phyloP scores from a whole-genome alignment of 2,329 filamentous ascomycete genomes.

The Penicillium sp. region DNA sequence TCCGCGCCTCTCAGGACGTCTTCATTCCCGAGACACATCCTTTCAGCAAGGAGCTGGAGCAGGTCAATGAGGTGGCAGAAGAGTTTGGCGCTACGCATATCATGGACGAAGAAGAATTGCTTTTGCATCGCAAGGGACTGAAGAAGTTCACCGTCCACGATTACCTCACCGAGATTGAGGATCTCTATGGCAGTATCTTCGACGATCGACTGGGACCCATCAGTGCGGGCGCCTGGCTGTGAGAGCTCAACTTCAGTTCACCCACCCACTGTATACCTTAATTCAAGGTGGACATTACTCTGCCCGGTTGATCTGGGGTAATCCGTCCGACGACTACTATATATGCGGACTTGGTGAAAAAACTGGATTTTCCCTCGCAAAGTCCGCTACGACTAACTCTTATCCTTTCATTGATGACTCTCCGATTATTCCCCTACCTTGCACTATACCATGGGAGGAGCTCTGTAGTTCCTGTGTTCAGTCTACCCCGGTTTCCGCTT shows the following conservation, averaged over 20 bases:
- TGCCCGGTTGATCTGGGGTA: conserved; percentile 24
- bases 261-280: background rate
- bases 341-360: conserved; percentile 17
- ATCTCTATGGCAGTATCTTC: conserved; percentile 66
- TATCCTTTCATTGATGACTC: conserved; percentile 31
- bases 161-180: conserved; percentile 79
- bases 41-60: conserved; percentile 85
- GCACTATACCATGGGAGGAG: conserved; percentile 29
- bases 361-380: conserved; percentile 28
- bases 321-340: conserved; percentile 15
- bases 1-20: conserved; percentile 40
- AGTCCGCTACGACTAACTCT: conserved; percentile 34
- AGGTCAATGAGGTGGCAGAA: conserved; percentile 90
- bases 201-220: conserved; percentile 45
- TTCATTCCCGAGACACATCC: conserved; percentile 59
- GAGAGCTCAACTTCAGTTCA: conserved; percentile 17
- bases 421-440: conserved; percentile 12
- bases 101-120: conserved; percentile 73
- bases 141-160: conserved; percentile 76
- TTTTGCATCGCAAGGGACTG: conserved; percentile 70
- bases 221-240: conserved; percentile 45
- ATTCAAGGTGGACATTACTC: background rate
- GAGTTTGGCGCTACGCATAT: conserved; percentile 70
- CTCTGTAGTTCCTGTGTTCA: conserved; percentile 15
- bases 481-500: background rate